Conservation (phyloP, 2,329 filamentous ascomycete species). For the Fusarium equiseti region DNA sequence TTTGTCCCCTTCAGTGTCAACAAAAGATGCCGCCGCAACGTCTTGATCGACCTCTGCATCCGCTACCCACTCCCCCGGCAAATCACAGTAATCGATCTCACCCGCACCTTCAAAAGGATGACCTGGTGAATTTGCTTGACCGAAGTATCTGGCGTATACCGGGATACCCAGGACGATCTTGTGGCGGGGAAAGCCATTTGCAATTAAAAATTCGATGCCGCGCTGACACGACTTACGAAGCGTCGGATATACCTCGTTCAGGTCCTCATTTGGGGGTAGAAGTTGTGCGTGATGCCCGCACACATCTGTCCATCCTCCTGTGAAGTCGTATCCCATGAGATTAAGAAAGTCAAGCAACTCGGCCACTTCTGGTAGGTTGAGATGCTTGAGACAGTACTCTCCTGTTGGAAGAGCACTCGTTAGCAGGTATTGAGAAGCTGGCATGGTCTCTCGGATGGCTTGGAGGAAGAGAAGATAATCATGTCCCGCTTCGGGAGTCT, state of each 20-base stretch:
- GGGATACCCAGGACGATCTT: constrained; percentile 75
- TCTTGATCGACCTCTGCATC: constrained; percentile 61
- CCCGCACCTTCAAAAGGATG: constrained; percentile 62
- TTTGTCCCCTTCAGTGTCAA: constrained; percentile 54
- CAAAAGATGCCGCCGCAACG: constrained; percentile 68
- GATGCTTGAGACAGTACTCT: constrained; percentile 70
- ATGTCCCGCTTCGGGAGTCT: constrained; percentile 63
- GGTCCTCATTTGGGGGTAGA: constrained; percentile 54
- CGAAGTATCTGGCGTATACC: constrained; percentile 72
- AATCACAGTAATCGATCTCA: constrained; percentile 72
- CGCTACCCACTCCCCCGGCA: constrained; percentile 64
- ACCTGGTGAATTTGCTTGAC: constrained; percentile 64
- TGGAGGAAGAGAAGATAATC: constrained; percentile 69
- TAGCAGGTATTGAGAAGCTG: constrained; percentile 67
- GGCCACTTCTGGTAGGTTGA: constrained; percentile 65
- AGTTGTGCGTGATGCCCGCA: constrained; percentile 75
- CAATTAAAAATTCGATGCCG: constrained; percentile 66
- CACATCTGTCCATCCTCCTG: constrained; percentile 70
- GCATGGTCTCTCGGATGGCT: constrained; percentile 66
- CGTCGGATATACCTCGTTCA: constrained; percentile 44
- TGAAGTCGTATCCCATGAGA: constrained; percentile 78
- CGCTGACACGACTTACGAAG: constrained; percentile 63
- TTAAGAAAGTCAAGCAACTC: constrained; percentile 71
- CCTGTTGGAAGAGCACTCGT: constrained; percentile 73
- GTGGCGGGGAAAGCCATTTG: constrained; percentile 64